Conservation (phyloP, 2,329 filamentous ascomycete genomes). For the Metarhizium sp. region DNA sequence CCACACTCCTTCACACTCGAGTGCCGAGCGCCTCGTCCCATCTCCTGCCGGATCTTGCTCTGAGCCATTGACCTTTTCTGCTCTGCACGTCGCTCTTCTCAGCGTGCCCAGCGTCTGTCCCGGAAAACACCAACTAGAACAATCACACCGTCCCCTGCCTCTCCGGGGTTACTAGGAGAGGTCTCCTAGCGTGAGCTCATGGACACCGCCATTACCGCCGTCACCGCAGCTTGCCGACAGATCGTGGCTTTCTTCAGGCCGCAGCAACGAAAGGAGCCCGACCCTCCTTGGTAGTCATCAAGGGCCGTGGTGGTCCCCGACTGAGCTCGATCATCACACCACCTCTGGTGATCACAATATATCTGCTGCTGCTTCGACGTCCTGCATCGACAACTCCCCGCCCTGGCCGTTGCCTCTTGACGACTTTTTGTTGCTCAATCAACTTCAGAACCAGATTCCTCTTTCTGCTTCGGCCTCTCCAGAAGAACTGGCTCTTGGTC, state of each 20-base stretch:
- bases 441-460: background rate
- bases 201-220: constrained; percentile 6
- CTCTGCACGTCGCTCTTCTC: background rate
- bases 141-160: constrained; percentile 3
- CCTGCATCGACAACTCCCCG: background rate
- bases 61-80: background rate
- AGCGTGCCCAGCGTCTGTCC: background rate
- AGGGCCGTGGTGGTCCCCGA: constrained; percentile 6
- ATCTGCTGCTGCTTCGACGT: constrained; percentile 1
- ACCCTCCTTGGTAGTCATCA: constrained; percentile 9
- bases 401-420: background rate
- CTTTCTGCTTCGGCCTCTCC: background rate
- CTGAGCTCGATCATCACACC: background rate
- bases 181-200: constrained; percentile 13
- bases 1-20: background rate
- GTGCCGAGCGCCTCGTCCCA: too few species aligned
- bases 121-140: background rate
- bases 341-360: background rate
- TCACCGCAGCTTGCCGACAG: constrained; percentile 1
- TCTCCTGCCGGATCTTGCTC: too few species aligned
- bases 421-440: constrained; percentile 1
- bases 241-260: constrained; percentile 9
- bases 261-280: constrained; percentile 9
- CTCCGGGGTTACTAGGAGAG: constrained; percentile 10
- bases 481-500: background rate